These are phyloP conservation scores for Kwoniella pini DNA, from an alignment of 768 basidiomycete genomes.

Conservation along the genomic window DNA sequence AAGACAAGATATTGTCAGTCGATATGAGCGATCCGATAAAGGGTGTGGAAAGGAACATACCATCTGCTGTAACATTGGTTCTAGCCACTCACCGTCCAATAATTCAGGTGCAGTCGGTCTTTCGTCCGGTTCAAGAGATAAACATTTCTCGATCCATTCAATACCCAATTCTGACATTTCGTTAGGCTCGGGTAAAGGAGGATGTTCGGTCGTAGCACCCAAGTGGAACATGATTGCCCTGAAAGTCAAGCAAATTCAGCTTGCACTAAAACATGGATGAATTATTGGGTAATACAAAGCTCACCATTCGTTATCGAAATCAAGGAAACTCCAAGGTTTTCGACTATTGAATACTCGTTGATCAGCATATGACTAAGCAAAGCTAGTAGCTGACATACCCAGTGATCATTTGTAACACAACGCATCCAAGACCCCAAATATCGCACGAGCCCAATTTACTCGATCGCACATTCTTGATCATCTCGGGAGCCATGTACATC, in stretches of 20 bases:
- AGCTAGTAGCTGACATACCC: slow-evolving; percentile 62
- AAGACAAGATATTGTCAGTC: background rate
- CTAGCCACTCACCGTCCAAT: slow-evolving; percentile 76
- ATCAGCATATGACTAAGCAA: too few relatives aligned
- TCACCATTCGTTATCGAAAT: slow-evolving; percentile 98
- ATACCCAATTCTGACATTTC: slow-evolving; percentile 88
- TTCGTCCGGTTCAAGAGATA: slow-evolving; percentile 78
- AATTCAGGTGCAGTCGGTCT: slow-evolving; percentile 84
- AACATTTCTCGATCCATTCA: slow-evolving; percentile 87
- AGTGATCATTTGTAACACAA: slow-evolving; percentile 94
- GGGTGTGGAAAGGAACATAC: slow-evolving; percentile 15
- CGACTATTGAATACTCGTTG: slow-evolving; percentile 66
- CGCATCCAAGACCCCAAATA: slow-evolving; percentile 96
- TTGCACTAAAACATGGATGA: too few relatives aligned
- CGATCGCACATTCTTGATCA: slow-evolving; percentile 88
- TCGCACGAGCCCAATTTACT: slow-evolving; percentile 95
- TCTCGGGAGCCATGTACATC: slow-evolving; percentile 98
- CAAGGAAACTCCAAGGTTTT: slow-evolving; percentile 84
- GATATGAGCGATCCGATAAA: background rate
- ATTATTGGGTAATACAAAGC: slow-evolving; percentile 27
- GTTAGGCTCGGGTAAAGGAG: slow-evolving; percentile 85
- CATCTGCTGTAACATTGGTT: slow-evolving; percentile 31
- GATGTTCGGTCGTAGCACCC: slow-evolving; percentile 93
- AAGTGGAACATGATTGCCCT: slow-evolving; percentile 99
- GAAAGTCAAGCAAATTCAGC: background rate